A percentile compares a stretch with the other conserved stretches of the same genome.
Evolutionary conservation across 352 stramenopile species (phyloP).

Genomic region (Globisporangium nunn): DNA sequence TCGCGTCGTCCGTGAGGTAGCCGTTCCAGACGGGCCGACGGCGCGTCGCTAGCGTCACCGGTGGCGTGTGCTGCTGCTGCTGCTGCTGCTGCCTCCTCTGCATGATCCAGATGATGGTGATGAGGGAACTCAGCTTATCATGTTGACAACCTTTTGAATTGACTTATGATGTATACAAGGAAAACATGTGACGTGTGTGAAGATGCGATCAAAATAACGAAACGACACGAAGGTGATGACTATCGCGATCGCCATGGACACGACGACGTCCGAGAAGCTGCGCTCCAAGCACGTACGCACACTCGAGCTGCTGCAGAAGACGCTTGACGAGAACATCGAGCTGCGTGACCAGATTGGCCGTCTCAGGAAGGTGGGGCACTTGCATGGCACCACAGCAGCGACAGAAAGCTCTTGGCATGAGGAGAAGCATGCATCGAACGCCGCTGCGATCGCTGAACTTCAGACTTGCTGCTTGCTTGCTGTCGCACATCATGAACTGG

Average conservation of each 20-base stretch:
- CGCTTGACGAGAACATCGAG: conserved; percentile 69
- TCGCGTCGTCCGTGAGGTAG: conserved; percentile 39
- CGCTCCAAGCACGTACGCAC: conserved; percentile 77
- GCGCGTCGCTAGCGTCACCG: conserved; percentile 3
- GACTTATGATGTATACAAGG: neutral
- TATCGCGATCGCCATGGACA: conserved; percentile 55
- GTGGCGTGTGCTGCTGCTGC: neutral
- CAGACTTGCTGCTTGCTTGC: neutral
- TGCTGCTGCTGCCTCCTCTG: neutral
- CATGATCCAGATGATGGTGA: neutral
- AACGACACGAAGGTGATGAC: conserved; percentile 25
- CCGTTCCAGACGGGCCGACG: conserved; percentile 38
- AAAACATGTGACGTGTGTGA: neutral
- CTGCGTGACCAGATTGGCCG: conserved; percentile 37
- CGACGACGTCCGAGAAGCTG: conserved; percentile 55
- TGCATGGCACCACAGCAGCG: no score
- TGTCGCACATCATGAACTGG: neutral
- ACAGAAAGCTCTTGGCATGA: neutral
- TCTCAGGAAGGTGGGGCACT: conserved; percentile 32
- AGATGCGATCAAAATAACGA: neutral
- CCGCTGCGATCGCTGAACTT: neutral
- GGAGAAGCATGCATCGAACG: no score
- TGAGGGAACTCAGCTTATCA: no score
- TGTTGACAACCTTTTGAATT: neutral
- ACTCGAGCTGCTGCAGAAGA: conserved; percentile 74